phyloP scores from a whole-genome alignment of 1,284 basidiomycete species.

The Austroboletus novae-zelandiae region DNA sequence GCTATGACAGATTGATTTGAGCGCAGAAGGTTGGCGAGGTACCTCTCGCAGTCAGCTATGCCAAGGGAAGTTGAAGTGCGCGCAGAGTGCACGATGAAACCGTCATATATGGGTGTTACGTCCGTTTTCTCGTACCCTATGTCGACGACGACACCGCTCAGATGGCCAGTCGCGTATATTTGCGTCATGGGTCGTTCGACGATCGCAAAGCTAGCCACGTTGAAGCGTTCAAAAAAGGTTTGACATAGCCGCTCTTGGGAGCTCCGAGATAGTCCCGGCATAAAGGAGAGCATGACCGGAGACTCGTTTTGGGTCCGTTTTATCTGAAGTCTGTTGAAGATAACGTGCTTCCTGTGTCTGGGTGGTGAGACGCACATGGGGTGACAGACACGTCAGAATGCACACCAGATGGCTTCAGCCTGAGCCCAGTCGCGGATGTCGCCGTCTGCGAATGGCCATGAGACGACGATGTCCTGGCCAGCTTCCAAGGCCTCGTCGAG shows the following conservation, averaged over 20 bases:
- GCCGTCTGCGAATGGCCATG: conserved; percentile 83
- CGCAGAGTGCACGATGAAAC: conserved; percentile 61
- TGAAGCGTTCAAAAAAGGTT: conserved; percentile 95
- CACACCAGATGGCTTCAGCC: conserved; percentile 86
- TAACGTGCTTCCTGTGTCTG: conserved; percentile 73
- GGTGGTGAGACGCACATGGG: conserved; percentile 1
- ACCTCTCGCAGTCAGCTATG: conserved; percentile 69
- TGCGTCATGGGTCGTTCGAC: conserved; percentile 85
- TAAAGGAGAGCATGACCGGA: conserved; percentile 75
- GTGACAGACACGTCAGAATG: conserved; percentile 3
- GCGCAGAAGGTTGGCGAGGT: conserved; percentile 71
- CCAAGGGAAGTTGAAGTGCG: conserved; percentile 67
- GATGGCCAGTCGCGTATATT: conserved; percentile 77
- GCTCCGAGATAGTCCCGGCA: conserved; percentile 68
- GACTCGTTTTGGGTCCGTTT: conserved; percentile 87
- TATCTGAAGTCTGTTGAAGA: conserved; percentile 76
- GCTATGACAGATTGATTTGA: conserved; percentile 64
- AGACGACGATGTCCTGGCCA: conserved; percentile 70
- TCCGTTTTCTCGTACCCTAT: conserved; percentile 78
- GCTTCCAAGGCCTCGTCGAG: conserved; percentile 77
- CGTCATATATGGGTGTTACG: conserved; percentile 80
- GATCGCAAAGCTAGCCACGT: conserved; percentile 82
- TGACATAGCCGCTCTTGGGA: conserved; percentile 78
- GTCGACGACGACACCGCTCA: conserved; percentile 84
- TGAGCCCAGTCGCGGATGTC: conserved; percentile 84